These are phyloP conservation scores for Alternaria sp. DNA, from an alignment of 2,329 filamentous ascomycete genomes.

Conservation along the genomic window DNA sequence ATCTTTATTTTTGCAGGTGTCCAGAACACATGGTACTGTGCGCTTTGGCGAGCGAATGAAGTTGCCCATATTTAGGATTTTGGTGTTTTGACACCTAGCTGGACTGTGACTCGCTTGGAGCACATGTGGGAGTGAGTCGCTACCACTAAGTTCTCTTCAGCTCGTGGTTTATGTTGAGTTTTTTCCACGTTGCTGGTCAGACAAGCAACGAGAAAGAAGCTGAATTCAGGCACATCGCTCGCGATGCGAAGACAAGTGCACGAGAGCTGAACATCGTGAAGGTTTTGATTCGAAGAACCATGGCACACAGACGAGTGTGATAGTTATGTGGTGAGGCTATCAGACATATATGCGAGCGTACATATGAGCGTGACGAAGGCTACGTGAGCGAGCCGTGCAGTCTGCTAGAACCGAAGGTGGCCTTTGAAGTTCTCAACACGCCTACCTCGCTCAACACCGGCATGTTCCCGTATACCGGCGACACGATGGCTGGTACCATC, in stretches of 20 bases:
- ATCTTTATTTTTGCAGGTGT: neutral
- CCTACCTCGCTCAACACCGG: neutral
- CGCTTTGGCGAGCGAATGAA: neutral
- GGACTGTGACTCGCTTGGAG: neutral
- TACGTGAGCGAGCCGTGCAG: neutral
- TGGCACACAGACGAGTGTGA: neutral
- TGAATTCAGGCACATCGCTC: neutral
- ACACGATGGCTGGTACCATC: neutral
- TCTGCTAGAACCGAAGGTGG: neutral
- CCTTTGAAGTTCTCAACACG: neutral
- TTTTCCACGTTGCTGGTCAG: neutral
- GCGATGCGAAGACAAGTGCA: neutral
- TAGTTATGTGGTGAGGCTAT: neutral
- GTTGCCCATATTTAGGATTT: neutral
- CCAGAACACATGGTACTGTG: constrained; percentile 1
- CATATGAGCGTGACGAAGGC: neutral
- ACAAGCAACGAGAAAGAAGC: neutral
- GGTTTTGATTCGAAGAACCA: neutral
- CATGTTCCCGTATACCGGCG: neutral
- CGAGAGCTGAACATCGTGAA: neutral
- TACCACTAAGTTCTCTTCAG: neutral
- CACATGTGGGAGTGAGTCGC: neutral
- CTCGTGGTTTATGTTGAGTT: neutral
- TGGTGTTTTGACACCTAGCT: neutral
- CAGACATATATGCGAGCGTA: neutral